A percentile compares a stretch with the other conserved stretches of the same genome.
Conservation (phyloP, 2,329 filamentous ascomycete genomes). For the Stromatinia cepivora region DNA sequence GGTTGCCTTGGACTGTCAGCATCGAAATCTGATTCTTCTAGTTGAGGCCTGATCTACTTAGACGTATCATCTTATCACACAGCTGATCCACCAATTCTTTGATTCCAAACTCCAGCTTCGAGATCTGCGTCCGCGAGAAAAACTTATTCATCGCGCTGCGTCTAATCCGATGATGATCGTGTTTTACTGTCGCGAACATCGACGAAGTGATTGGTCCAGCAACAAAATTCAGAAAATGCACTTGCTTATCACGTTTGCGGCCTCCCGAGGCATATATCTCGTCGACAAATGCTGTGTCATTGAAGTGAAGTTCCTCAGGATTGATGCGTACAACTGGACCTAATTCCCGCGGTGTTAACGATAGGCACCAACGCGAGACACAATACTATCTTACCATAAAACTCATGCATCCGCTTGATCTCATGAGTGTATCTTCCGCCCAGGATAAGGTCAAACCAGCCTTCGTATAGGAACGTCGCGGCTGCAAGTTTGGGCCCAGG, state of each 20-base stretch:
- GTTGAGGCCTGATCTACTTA: too few species aligned
- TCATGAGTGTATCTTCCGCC: slow-evolving; percentile 25
- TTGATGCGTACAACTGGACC: neutral
- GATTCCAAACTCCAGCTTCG: neutral
- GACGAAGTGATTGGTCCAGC: neutral
- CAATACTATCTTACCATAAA: slow-evolving; percentile 27
- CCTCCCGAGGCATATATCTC: neutral
- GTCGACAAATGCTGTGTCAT: neutral
- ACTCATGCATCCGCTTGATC: slow-evolving; percentile 29
- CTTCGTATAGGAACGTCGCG: slow-evolving; percentile 31
- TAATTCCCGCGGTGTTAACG: neutral
- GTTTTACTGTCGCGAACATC: neutral
- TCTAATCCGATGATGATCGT: neutral
- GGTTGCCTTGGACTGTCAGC: too few species aligned
- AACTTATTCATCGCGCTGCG: neutral
- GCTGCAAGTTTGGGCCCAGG: slow-evolving; percentile 34
- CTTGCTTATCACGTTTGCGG: neutral
- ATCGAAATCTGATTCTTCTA: too few species aligned
- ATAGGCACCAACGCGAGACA: neutral
- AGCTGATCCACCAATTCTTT: neutral
- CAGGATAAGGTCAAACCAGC: slow-evolving; percentile 26
- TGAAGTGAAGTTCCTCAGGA: neutral
- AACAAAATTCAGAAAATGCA: neutral
- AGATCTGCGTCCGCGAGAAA: neutral
- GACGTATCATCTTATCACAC: neutral